Evolutionary conservation across 768 basidiomycete species (phyloP).

Genomic region (Boletus eberwhitei): DNA sequence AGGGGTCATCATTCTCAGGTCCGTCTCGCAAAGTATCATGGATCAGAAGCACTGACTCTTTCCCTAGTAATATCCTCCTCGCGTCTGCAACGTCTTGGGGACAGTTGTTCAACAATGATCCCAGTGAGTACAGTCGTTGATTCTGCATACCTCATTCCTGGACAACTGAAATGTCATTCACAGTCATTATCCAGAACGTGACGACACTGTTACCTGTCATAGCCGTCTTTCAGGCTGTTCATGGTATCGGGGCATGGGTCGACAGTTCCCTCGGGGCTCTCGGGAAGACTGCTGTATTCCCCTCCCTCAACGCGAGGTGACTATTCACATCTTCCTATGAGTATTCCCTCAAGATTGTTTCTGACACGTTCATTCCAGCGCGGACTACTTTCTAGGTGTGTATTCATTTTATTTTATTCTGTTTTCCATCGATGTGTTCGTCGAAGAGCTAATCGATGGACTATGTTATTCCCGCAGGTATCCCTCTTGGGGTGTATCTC

Average conservation of each 20-base stretch:
- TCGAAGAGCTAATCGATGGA: neutral
- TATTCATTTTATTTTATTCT: neutral
- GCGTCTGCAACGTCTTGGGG: slow-evolving; percentile 50
- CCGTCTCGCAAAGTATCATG: neutral
- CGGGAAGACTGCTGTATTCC: slow-evolving; percentile 21
- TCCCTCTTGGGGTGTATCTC: slow-evolving; percentile 27
- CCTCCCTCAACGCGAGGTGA: slow-evolving; percentile 24
- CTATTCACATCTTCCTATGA: neutral
- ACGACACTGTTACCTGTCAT: slow-evolving; percentile 49
- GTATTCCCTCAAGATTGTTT: neutral
- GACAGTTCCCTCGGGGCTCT: slow-evolving; percentile 17
- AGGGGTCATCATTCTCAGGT: slow-evolving; percentile 13
- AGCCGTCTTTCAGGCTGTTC: slow-evolving; percentile 23
- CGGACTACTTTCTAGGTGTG: slow-evolving; percentile 33
- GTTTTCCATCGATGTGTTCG: neutral
- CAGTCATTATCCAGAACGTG: slow-evolving; percentile 43
- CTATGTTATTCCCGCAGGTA: slow-evolving; percentile 25
- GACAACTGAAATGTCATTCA: slow-evolving; percentile 5
- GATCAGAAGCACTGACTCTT: neutral
- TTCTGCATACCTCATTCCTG: neutral
- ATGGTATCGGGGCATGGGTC: slow-evolving; percentile 21
- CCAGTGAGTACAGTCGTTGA: slow-evolving; percentile 21
- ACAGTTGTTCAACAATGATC: slow-evolving; percentile 58
- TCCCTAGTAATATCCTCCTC: slow-evolving; percentile 39
- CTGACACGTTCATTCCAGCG: slow-evolving; percentile 7